Evolutionary conservation across 2,329 filamentous ascomycete species (phyloP), one percentile per base, ranked within the genome.

Genomic region (Microcyclosporella mali): DNA sequence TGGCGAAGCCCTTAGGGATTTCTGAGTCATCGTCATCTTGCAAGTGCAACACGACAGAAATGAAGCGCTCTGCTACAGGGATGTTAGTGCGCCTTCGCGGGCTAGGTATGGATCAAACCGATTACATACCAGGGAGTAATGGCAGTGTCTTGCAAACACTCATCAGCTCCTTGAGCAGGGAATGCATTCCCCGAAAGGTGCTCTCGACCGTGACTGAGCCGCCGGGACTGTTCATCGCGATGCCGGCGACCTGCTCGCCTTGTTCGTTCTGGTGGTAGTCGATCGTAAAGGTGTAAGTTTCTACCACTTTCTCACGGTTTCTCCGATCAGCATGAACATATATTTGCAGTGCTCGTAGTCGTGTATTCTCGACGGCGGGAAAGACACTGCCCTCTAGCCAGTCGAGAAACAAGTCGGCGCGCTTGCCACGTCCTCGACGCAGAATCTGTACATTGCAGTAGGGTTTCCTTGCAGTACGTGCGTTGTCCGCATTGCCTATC

Each of bases 281-380:
- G 53, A 76, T 70, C 4, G 63, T 65, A 49, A 74, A 74, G 1
- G 66, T 71, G 53, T 75, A 75, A 3, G 64, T 66, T 55, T 76
- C 73, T 9, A 75, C 37, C n/a, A 74, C 64, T 37, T 56, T 47
- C 27, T 53, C 37, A 2, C 55, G 52, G 4, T 58, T 44, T 14
- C 64, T 50, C 15, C 61, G 61, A 46, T 69, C 61, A 21, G 66
- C 60, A 43, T 68, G 64, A 15, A 76, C 63, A 28, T 66, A 70
- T 25, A 75, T 50, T 45, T 74, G 68, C n/a, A 76, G 45, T 2
- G 66, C 65, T 19, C 65, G 62, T 3, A 76, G 62, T 17, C 64
- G 59, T 19, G 66, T 66, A 16, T 60, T 61, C 36, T 63, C 56
- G 3, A 76, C 50, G 4, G 70, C 70, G 14, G 69, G 63, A 49